phyloP scores from a whole-genome alignment of 495 filamentous ascomycete species.

The Talaromyces borbonicus region DNA sequence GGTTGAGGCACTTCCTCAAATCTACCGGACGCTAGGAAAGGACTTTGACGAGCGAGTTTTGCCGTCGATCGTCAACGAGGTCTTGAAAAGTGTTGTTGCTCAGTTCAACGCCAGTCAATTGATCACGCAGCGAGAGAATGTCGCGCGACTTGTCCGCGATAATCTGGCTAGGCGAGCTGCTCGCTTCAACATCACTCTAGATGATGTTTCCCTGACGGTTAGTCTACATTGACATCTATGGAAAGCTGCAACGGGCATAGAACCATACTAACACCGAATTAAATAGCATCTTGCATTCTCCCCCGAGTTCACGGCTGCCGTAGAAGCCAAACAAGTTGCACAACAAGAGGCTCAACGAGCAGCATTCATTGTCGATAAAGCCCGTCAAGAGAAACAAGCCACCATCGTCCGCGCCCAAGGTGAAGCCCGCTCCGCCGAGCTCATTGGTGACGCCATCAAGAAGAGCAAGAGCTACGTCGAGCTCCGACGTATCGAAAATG shows the following conservation, averaged over 20 bases:
- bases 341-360: constrained; percentile 97
- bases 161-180: constrained; percentile 85
- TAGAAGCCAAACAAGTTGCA: constrained; percentile 98
- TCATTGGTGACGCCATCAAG: constrained; percentile 98
- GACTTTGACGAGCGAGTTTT: constrained; percentile 97
- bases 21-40: constrained; percentile 88
- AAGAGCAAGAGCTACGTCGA: constrained; percentile 96
- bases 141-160: constrained; percentile 81
- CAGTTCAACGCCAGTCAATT: constrained; percentile 98
- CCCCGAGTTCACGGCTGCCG: constrained; percentile 95
- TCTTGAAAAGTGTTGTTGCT: constrained; percentile 95
- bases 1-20: constrained; percentile 81
- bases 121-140: constrained; percentile 97
- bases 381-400: constrained; percentile 97
- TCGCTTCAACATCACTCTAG: constrained; percentile 91
- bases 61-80: constrained; percentile 97
- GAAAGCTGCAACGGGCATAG: neutral
- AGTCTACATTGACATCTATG: constrained; percentile 14
- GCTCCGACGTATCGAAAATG: constrained; percentile 94
- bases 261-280: constrained; percentile 12
- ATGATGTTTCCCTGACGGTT: constrained; percentile 97
- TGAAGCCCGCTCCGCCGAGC: constrained; percentile 95
- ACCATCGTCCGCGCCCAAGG: constrained; percentile 97
- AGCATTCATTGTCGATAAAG: constrained; percentile 97
- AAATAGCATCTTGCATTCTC: constrained; percentile 93